Evolutionary conservation across 257 asterid species (phyloP), one percentile per base, ranked within the genome.

Genomic region (Leonotis leonurus): DNA sequence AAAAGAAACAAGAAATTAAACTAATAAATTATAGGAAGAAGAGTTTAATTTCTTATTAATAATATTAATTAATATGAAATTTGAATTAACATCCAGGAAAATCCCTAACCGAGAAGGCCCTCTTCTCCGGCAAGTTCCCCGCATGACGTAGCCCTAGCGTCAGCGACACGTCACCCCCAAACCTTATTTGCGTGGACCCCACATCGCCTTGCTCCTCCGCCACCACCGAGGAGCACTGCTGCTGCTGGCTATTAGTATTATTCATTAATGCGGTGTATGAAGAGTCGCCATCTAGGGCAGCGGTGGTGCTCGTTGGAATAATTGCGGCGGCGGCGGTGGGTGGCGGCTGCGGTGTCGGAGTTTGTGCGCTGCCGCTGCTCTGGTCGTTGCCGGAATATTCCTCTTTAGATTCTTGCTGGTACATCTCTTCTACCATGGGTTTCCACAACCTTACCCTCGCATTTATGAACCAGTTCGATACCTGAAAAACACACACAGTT

Each of bases 361-460:
- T 88, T 65, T 88, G 97, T 74, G 86, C 84, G 70, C 45, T 49
- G 70, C 53, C 78, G 77, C 71, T 73, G 81, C 66, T 71, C 56
- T 55, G 71, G 22, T 78, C 77, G 17, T 50, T 70, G 48, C 46
- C 68, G 17, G 26, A 37, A n/a, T n/a, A n/a, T 1, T 68, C 87
- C 16, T 87, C 99, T 56, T 85, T 87, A 80, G 96, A 79, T 46
- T 93, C 99, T 77, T 93, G 95, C 48, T 87, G 95, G 76, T 93
- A 93, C 96, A 93, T 93, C 48, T 93, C 99, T 73, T 93, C 99
- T 29, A 93, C 96, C 99, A 93, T 90, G 74, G 99, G 99, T 81
- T 93, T 93, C 99, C 99, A 93, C 81, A 93, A 77, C 36, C 99
- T 87, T 55, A 93, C 99, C 92, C 99, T 83, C 7, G 99, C 99